Conservation (phyloP, 768 basidiomycete genomes). For the Albatrellus ellisii region DNA sequence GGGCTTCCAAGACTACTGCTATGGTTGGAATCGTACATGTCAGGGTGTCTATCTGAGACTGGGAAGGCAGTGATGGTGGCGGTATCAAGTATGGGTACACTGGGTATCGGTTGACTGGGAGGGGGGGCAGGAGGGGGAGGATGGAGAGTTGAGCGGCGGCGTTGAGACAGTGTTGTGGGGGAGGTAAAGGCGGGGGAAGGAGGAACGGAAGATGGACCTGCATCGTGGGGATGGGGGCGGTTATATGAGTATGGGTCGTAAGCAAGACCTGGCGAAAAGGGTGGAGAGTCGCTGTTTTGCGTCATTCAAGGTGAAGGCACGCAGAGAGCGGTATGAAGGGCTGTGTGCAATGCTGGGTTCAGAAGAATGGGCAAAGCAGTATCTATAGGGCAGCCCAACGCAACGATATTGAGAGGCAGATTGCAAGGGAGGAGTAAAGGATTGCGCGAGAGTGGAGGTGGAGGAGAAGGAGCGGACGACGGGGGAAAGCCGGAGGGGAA, state of each 20-base stretch:
- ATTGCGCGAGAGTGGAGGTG: too few relatives aligned
- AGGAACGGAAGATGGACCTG: constrained; percentile 19
- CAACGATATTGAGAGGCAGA: too few relatives aligned
- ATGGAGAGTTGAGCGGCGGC: constrained; percentile 58
- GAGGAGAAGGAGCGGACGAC: too few relatives aligned
- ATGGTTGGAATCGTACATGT: constrained; percentile 15
- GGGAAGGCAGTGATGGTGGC: constrained; percentile 19
- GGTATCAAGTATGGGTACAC: constrained; percentile 31
- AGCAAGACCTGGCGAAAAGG: constrained; percentile 18
- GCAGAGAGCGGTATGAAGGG: background rate
- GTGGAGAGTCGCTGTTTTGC: constrained; percentile 15
- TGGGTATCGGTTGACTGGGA: constrained; percentile 64
- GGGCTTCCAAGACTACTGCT: constrained; percentile 10
- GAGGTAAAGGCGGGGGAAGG: constrained; percentile 20
- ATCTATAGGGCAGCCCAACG: too few relatives aligned
- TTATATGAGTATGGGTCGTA: too few relatives aligned
- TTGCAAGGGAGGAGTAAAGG: too few relatives aligned
- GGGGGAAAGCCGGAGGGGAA: too few relatives aligned
- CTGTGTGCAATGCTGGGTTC: background rate
- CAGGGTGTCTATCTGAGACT: constrained; percentile 11
- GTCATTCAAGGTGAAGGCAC: background rate
- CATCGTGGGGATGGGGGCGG: constrained; percentile 12
- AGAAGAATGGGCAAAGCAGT: background rate
- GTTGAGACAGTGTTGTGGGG: constrained; percentile 23
- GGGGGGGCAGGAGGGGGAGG: constrained; percentile 58